Conservation (phyloP, 305 asterid genomes). For the Fraxinus sp. region DNA sequence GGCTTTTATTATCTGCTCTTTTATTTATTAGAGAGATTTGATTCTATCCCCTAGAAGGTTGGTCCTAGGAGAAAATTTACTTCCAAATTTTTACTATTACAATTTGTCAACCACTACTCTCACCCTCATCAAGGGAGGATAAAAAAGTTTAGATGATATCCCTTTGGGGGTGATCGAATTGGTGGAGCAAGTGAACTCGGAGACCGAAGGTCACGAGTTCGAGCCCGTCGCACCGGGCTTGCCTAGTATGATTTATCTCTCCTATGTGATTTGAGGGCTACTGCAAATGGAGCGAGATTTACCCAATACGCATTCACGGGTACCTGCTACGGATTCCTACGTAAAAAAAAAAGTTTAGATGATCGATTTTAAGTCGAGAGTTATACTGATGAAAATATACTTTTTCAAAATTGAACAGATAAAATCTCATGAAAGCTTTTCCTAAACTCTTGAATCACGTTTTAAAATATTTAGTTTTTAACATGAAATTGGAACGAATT, state of each 20-base stretch:
- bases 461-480: neutral
- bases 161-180: no score
- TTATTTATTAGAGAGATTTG: neutral
- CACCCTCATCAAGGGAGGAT: neutral
- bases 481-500: neutral
- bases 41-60: neutral
- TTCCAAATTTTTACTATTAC: neutral
- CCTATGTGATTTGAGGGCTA: no score
- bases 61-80: neutral
- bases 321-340: no score
- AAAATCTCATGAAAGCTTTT: neutral
- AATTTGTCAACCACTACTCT: neutral
- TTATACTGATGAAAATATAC: neutral
- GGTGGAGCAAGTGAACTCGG: no score
- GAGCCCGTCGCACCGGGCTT: no score
- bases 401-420: neutral
- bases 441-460: neutral
- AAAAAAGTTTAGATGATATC: neutral
- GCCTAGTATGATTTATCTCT: no score
- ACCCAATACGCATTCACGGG: no score
- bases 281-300: no score
- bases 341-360: neutral
- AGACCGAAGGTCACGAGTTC: no score
- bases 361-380: neutral
- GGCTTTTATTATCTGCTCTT: neutral